A percentile compares a stretch with the other conserved stretches of the same genome.
phyloP scores from a whole-genome alignment of 2,329 filamentous ascomycete species.

The Talaromyces sp. region DNA sequence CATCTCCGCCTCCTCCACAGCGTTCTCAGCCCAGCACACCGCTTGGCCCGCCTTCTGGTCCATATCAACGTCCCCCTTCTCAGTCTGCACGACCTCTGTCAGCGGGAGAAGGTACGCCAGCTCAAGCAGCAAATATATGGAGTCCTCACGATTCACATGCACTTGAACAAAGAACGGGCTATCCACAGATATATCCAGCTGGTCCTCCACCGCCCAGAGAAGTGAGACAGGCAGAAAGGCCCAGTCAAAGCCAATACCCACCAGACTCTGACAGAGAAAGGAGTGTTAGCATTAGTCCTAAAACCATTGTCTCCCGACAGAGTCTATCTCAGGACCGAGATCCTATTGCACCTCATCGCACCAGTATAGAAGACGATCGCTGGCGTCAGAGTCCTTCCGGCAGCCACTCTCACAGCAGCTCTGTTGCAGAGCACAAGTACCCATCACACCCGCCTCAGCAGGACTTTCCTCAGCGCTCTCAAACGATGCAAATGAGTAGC shows the following conservation, averaged over 20 bases:
- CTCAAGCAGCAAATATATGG: conserved; percentile 33
- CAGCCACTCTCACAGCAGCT: conserved; percentile 19
- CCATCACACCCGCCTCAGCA: conserved; percentile 17
- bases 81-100: conserved; percentile 36
- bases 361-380: conserved; percentile 28
- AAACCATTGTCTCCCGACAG: conserved; percentile 51
- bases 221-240: conserved; percentile 29
- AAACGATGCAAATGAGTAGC: conserved; percentile 22
- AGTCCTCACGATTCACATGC: conserved; percentile 28
- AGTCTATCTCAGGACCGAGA: conserved; percentile 28
- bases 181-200: conserved; percentile 30
- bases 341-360: conserved; percentile 22
- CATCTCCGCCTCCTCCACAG: conserved; percentile 32
- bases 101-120: conserved; percentile 33
- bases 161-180: conserved; percentile 25
- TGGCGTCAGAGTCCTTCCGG: conserved; percentile 28
- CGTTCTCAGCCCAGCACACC: conserved; percentile 49
- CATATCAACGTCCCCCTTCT: conserved; percentile 34
- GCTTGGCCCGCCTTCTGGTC: conserved; percentile 43
- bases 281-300: conserved; percentile 74
- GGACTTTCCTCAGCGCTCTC: conserved; percentile 15
- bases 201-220: conserved; percentile 41
- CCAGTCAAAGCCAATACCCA: conserved; percentile 33
- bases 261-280: conserved; percentile 63
- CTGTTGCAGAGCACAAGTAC: conserved; percentile 16